Conservation (phyloP, 2,329 filamentous ascomycete species). For the Exophiala xenobiotica region DNA sequence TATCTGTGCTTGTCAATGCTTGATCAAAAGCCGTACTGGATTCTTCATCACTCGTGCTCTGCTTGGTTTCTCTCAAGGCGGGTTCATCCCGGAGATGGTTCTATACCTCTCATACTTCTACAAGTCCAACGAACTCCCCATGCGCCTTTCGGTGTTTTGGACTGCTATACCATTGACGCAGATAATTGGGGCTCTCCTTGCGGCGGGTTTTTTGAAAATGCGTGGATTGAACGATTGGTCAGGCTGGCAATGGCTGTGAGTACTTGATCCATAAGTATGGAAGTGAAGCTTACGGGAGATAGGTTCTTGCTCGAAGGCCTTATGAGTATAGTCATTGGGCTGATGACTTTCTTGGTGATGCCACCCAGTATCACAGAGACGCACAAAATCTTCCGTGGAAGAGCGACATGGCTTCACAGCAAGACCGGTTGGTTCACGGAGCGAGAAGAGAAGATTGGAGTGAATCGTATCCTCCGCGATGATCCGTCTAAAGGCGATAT, state of each 20-base stretch:
- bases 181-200: slow-evolving; percentile 19
- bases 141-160: slow-evolving; percentile 69
- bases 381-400: slow-evolving; percentile 27
- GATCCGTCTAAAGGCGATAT: slow-evolving; percentile 46
- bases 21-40: slow-evolving; percentile 40
- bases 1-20: slow-evolving; percentile 47
- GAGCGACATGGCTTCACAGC: slow-evolving; percentile 53
- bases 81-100: slow-evolving; percentile 14
- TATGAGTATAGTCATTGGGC: slow-evolving; percentile 44
- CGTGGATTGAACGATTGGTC: slow-evolving; percentile 37
- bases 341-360: slow-evolving; percentile 45
- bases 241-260: slow-evolving; percentile 39
- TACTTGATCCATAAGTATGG: not conserved
- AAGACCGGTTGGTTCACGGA: slow-evolving; percentile 63
- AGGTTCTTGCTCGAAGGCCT: slow-evolving; percentile 43
- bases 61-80: slow-evolving; percentile 48
- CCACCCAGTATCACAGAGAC: slow-evolving; percentile 44
- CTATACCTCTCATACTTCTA: slow-evolving; percentile 61
- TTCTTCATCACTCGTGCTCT: slow-evolving; percentile 43
- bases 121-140: slow-evolving; percentile 66
- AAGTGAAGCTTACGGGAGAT: not conserved
- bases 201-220: slow-evolving; percentile 35
- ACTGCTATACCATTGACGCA: slow-evolving; percentile 50
- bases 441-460: slow-evolving; percentile 65
- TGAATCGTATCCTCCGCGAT: slow-evolving; percentile 46